Base-by-base conservation (phyloP, 228 moss, liverwort and hornwort genomes). In the Sphagnum magellanicum region DNA sequence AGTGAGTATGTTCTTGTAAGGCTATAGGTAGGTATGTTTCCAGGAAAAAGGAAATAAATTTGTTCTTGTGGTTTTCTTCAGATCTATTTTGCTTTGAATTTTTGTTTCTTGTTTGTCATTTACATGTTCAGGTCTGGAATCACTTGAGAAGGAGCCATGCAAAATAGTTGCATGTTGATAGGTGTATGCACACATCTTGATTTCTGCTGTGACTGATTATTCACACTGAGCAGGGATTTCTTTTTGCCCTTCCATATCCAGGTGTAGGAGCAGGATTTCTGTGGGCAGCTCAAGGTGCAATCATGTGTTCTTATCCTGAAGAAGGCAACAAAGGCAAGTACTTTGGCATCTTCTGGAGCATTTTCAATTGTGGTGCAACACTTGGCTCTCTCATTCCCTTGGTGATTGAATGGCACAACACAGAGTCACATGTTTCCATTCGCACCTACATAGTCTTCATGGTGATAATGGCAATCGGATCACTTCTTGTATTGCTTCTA, bases 261-360 rank as follows among this genome's bases (percentile, higher is more conserved):
- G 91, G 92, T 59, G 61, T 91, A 4, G 96, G 96, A 0, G 91
- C 96, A 5, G 89, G 88, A 0, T 82, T 96, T 63, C 75, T 96
- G 6, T 92, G 96, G 96, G 78, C 89, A 47, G 91, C 88, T 5
- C 91, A 96, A 68, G 92, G 91, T 17, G 92, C 92, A 46, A 96
- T 96, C 67, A 76, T 96, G 84, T 84, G 92, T 69, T 96, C 96
- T 6, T 96, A 96, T 53, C 92, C 92, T 0, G 86, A 81, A 63
- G 96, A 96, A 81, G 62, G 74, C 11, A 67, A 79, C 55, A 95
- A 89, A 63, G 92, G 95, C 15, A 76, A 80, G 5, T 88, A 81
- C 80, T 89, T 96, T 65, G 86, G 89, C 48, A 61, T 96, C 8
- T 96, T 89, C 75, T 92, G 92, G 91, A 76, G 86, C 74, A 89